Percentiles rank a stretch among this genome's conserved stretches.
phyloP scores from a whole-genome alignment of 345 rosid species.

The Anastatica hierochuntica region DNA sequence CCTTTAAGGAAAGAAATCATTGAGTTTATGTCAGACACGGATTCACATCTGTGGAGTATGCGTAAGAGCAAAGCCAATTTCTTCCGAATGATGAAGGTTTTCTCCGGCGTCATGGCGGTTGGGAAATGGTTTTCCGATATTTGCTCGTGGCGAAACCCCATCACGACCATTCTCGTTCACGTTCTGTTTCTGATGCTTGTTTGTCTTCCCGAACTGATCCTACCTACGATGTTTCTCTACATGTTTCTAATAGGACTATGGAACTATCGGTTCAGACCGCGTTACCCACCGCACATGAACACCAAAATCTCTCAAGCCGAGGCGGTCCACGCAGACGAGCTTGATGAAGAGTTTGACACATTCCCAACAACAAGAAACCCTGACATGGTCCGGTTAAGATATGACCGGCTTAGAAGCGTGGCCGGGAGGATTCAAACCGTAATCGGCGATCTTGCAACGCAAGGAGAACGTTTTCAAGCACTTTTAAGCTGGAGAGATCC shows the following conservation, averaged over 20 bases:
- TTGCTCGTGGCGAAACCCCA: constrained; percentile 81
- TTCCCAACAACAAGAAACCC: constrained; percentile 70
- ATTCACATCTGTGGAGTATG: constrained; percentile 96
- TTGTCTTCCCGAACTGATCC: constrained; percentile 76
- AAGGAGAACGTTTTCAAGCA: constrained; percentile 85
- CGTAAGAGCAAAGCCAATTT: constrained; percentile 94
- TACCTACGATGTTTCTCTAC: constrained; percentile 84
- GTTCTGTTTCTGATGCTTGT: constrained; percentile 77
- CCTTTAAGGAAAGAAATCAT: constrained; percentile 85
- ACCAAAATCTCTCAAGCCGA: constrained; percentile 85
- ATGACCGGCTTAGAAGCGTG: constrained; percentile 85
- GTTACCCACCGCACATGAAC: constrained; percentile 98
- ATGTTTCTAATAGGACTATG: constrained; percentile 88
- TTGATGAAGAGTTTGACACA: constrained; percentile 88
- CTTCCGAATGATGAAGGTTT: constrained; percentile 72
- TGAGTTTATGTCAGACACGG: constrained; percentile 91
- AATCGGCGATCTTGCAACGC: constrained; percentile 91
- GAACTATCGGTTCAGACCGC: constrained; percentile 85
- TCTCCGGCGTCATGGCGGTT: constrained; percentile 61
- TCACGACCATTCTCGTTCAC: constrained; percentile 84
- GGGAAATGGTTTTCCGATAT: constrained; percentile 79
- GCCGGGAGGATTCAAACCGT: constrained; percentile 95
- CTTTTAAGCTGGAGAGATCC: constrained; percentile 97
- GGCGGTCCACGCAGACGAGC: constrained; percentile 75
- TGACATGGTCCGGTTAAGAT: constrained; percentile 78